A percentile compares a stretch with the other conserved stretches of the same genome.
Evolutionary conservation across 805 yeast genomes (phyloP).

Genomic region (Saturnispora saitoi): DNA sequence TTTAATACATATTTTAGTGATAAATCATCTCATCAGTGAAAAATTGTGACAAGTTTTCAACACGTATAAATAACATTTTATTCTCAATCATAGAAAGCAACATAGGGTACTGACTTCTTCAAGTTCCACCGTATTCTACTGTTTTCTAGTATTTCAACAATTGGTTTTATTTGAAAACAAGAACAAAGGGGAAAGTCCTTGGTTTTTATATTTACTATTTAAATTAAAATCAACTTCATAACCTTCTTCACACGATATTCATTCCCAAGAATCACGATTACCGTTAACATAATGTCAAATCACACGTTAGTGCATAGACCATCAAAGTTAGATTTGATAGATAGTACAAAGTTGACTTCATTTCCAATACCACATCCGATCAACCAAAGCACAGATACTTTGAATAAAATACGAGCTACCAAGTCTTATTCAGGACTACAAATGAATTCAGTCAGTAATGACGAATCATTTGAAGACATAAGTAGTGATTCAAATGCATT

Average conservation of each 20-base stretch:
- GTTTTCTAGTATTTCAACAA: neutral
- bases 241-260: neutral
- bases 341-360: conserved; percentile 40
- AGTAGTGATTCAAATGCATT: neutral
- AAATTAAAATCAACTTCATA: neutral
- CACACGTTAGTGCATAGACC: conserved; percentile 11
- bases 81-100: neutral
- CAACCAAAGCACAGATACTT: neutral
- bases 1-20: neutral
- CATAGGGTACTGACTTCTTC: no score
- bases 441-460: neutral
- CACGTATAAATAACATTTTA: neutral
- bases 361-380: conserved; percentile 46
- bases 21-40: neutral
- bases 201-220: neutral
- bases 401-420: neutral
- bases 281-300: neutral
- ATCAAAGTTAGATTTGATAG: conserved; percentile 41
- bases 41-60: neutral
- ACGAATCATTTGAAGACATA: neutral
- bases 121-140: neutral
- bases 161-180: neutral
- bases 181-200: neutral
- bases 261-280: no score
- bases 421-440: neutral